These are phyloP conservation scores for Hirschfeldia incana DNA, from an alignment of 345 rosid genomes.

Conservation along the genomic window DNA sequence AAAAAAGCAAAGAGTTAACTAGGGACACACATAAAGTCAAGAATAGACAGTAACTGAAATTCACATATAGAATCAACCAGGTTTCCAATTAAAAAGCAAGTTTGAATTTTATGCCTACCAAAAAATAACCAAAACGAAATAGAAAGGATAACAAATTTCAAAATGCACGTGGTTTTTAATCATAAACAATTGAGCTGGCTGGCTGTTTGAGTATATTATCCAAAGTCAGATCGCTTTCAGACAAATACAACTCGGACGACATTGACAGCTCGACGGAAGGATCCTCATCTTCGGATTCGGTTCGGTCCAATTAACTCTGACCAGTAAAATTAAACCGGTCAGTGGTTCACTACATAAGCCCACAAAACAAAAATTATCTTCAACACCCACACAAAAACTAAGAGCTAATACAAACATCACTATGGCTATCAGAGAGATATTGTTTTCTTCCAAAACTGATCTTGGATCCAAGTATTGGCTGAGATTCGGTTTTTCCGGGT, in stretches of 20 bases:
- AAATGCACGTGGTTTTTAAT: conserved; percentile 17
- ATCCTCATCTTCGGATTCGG: conserved; percentile 26
- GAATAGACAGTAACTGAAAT: conserved; percentile 10
- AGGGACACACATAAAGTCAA: not conserved
- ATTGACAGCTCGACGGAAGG: conserved; percentile 16
- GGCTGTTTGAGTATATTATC: conserved; percentile 12
- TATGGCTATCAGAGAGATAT: not conserved
- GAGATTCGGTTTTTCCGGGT: not conserved
- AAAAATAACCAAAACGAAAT: not conserved
- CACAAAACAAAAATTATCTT: not conserved
- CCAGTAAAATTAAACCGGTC: not conserved
- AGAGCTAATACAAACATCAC: conserved; percentile 18
- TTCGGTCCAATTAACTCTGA: not conserved
- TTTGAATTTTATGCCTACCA: not conserved
- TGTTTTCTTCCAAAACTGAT: conserved; percentile 28
- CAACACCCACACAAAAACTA: not conserved
- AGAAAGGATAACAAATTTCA: not conserved
- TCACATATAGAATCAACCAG: not conserved
- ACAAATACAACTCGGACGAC: conserved; percentile 24
- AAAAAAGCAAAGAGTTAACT: conserved; percentile 4
- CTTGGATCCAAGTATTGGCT: conserved; percentile 21
- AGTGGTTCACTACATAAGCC: not conserved
- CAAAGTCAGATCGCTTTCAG: conserved; percentile 32
- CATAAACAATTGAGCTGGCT: conserved; percentile 26
- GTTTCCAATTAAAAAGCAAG: not conserved